These are phyloP conservation scores for Candida vaughaniae DNA, from an alignment of 805 yeast genomes.

Conservation along the genomic window DNA sequence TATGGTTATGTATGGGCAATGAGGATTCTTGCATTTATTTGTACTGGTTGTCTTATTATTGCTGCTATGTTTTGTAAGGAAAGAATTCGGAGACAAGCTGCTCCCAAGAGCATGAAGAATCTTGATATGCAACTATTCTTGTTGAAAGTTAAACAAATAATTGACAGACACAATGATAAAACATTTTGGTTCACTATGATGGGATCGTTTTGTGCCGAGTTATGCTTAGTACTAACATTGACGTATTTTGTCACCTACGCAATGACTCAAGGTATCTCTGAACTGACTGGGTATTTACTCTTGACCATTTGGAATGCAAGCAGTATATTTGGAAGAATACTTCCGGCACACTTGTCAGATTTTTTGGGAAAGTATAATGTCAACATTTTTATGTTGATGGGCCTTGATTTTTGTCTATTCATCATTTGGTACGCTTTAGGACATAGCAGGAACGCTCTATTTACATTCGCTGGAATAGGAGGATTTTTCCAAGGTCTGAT, in stretches of 20 bases:
- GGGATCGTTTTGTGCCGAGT: slow-evolving; percentile 39
- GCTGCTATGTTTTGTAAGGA: slow-evolving; percentile 27
- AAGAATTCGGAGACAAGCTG: slow-evolving; percentile 17
- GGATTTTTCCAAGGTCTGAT: slow-evolving; percentile 35
- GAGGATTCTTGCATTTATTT: slow-evolving; percentile 41
- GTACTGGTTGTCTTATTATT: slow-evolving; percentile 22
- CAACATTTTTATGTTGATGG: slow-evolving; percentile 27
- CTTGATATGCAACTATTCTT: neutral
- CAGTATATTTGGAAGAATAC: slow-evolving; percentile 51
- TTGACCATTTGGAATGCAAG: slow-evolving; percentile 46
- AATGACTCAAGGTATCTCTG: slow-evolving; percentile 44
- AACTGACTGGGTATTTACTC: slow-evolving; percentile 41
- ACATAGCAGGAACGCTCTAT: slow-evolving; percentile 19
- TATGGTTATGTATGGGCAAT: slow-evolving; percentile 62
- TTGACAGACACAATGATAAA: slow-evolving; percentile 10
- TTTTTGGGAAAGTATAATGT: slow-evolving; percentile 53
- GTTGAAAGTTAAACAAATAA: too few relatives aligned
- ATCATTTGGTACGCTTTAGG: slow-evolving; percentile 36
- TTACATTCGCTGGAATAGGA: slow-evolving; percentile 30
- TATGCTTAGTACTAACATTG: slow-evolving; percentile 45
- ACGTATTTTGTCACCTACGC: slow-evolving; percentile 62
- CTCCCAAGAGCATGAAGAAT: neutral
- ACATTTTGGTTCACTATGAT: slow-evolving; percentile 23
- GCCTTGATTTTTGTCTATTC: slow-evolving; percentile 22
- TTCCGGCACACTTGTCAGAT: slow-evolving; percentile 58